Evolutionary conservation across 2,329 filamentous ascomycete species (phyloP), one percentile per base, ranked within the genome.

Genomic region (Ophiostoma populinum): DNA sequence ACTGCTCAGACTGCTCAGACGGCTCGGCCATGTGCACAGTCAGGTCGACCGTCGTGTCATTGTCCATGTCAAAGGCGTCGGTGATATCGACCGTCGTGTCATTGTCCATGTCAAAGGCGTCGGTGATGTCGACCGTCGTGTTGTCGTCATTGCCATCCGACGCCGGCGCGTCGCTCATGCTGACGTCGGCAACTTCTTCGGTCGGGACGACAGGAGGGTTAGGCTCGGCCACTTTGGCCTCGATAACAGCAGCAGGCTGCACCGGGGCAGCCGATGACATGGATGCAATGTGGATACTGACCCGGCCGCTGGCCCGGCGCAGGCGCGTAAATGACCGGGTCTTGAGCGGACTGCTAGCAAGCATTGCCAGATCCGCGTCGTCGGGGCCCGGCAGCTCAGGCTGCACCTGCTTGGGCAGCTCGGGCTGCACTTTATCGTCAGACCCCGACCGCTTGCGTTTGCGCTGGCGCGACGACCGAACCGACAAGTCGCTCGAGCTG

Each of bases 401-500:
- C n/a, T n/a, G n/a, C n/a, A n/a, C n/a, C n/a, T n/a, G n/a, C n/a
- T n/a, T n/a, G n/a, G n/a, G n/a, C n/a, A n/a, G n/a, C n/a, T 15
- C 13, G 21, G 11, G 2, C 6, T 22, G 28, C 7, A 13, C 16
- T 6, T 22, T 32, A 9, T 32, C 35, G 6, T 9, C 28, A 1
- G 41, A 43, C 2, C 45, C 42, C 6, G 33, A 34, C 39, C 42
- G 15, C 30, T 43, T 33, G 15, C 44, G 35, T 41, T 49, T 43
- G 22, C 33, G 22, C 18, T 29, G 37, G 3, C 32, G 26, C 13
- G 13, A 21, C 17, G 30, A 24, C 3, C 22, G 35, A n/a, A n/a
- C n/a, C 31, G 31, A 34, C 19, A 30, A 25, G 2, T 20, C n/a
- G 20, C 19, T 20, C 30, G n/a, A 10, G 9, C 12, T 20, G 3